Evolutionary conservation across 1,284 basidiomycete genomes (phyloP), one percentile per base, ranked within the genome.

Genomic region (Pseudomicrostroma phylloplanum): DNA sequence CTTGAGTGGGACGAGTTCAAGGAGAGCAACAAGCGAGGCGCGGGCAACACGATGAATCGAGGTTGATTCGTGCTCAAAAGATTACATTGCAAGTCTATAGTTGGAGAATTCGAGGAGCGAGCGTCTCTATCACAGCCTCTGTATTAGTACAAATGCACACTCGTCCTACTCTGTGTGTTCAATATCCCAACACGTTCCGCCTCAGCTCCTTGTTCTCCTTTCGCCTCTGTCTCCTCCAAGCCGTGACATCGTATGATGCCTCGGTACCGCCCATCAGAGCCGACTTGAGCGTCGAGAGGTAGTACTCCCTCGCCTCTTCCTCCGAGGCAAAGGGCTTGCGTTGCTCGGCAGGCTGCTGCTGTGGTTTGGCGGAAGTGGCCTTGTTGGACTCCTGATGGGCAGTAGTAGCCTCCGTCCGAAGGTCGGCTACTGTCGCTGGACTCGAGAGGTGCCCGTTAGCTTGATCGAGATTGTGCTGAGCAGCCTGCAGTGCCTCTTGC

Each of bases 41-140:
- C 88, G 17, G 93, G 93, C 2, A 96, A 96, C 78, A 93, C 89
- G 1, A 92, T 94, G 90, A 96, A 96, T 79, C 84, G 91, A 61
- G 92, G 92, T 19, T 77, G 61, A 62, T 23, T 19, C 55, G 12
- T 17, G 30, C 30, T 9, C 30, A 36, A 9, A 4, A 36, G 56
- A 40, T 26, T 6, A 9, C 30, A 19, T 58, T 30, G 26, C 6
- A 57, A 17, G 48, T 42, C 30, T 30, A 57, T n/a, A 42, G n/a
- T 6, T 39, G 6, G 19, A 6, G 54, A 19, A 7, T 59, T 21
- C 9, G 15, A 7, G 3, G 21, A 26, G 3, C 15, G 15, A 8
- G 8, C 36, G 21, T 56, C 11, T 58, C 11, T 57, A 23, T 36
- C 30, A 36, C 30, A 36, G 30, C 9, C 30, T 36, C 30, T 36